A percentile compares a stretch with the other conserved stretches of the same genome.
These are phyloP conservation scores for Ogataea dorogensis DNA, from an alignment of 805 yeast genomes.

Conservation along the genomic window DNA sequence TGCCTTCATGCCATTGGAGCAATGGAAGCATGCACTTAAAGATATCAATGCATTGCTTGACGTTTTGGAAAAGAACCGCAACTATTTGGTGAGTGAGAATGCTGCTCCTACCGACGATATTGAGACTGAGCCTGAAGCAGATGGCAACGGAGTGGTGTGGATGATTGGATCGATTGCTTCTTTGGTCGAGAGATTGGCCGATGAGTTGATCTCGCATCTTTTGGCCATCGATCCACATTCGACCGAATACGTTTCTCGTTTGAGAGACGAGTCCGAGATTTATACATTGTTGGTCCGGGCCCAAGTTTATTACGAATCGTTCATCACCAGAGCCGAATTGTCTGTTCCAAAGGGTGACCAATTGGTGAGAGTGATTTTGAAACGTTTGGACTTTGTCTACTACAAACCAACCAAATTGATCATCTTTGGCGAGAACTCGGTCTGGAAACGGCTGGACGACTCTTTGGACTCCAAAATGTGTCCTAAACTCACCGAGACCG, in stretches of 20 bases:
- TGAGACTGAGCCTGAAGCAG: constrained; percentile 65
- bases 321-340: constrained; percentile 43
- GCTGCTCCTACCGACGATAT: constrained; percentile 72
- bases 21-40: constrained; percentile 70
- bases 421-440: constrained; percentile 60
- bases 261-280: constrained; percentile 79
- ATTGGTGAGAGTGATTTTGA: constrained; percentile 69
- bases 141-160: constrained; percentile 64
- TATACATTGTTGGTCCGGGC: constrained; percentile 78
- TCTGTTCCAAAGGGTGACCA: constrained; percentile 51
- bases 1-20: constrained; percentile 70
- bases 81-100: constrained; percentile 71
- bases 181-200: constrained; percentile 89
- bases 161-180: constrained; percentile 84
- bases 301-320: constrained; percentile 79
- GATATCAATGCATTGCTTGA: constrained; percentile 64
- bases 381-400: constrained; percentile 90
- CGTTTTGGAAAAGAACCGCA: constrained; percentile 61
- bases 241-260: constrained; percentile 85
- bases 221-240: constrained; percentile 93
- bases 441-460: constrained; percentile 61
- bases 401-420: constrained; percentile 84
- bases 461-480: constrained; percentile 35
- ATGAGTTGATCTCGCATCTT: constrained; percentile 85
- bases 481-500: constrained; percentile 33